Percentiles rank a stretch among this genome's conserved stretches.
These are phyloP conservation scores for Hygrophoropsis aurantiaca DNA, from an alignment of 768 basidiomycete species.

Conservation along the genomic window DNA sequence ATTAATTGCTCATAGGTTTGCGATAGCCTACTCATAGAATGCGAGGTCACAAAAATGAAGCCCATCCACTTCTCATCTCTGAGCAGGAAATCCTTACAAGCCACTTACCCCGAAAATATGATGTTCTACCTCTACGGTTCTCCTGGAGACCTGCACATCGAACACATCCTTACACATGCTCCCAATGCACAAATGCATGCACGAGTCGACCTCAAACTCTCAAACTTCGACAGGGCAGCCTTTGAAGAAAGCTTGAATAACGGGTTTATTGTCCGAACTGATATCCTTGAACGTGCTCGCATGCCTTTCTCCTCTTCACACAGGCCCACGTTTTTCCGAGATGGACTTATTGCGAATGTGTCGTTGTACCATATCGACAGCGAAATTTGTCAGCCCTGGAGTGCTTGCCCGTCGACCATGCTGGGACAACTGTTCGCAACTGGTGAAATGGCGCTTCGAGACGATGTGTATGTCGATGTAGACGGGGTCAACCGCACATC, in stretches of 20 bases:
- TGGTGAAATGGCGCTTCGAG: neutral
- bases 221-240: neutral
- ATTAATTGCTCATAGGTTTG: neutral
- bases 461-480: conserved; percentile 1
- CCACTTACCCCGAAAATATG: conserved; percentile 9
- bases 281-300: conserved; percentile 5
- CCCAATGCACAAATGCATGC: conserved; percentile 9
- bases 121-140: conserved; percentile 17
- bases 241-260: neutral
- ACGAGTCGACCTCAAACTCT: neutral
- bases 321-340: conserved; percentile 1
- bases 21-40: neutral
- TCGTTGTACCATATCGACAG: neutral
- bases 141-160: conserved; percentile 5
- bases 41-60: conserved; percentile 9
- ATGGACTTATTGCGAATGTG: neutral
- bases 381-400: too few species aligned
- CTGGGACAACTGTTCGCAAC: neutral
- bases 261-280: neutral
- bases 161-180: conserved; percentile 6
- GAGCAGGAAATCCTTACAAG: neutral
- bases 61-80: conserved; percentile 5
- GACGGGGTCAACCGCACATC: conserved; percentile 1
- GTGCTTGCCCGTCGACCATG: too few species aligned
- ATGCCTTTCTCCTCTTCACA: conserved; percentile 2